A percentile compares a stretch with the other conserved stretches of the same genome.
phyloP scores from a whole-genome alignment of 2,329 filamentous ascomycete species.

The Mycosphaerella sp. region DNA sequence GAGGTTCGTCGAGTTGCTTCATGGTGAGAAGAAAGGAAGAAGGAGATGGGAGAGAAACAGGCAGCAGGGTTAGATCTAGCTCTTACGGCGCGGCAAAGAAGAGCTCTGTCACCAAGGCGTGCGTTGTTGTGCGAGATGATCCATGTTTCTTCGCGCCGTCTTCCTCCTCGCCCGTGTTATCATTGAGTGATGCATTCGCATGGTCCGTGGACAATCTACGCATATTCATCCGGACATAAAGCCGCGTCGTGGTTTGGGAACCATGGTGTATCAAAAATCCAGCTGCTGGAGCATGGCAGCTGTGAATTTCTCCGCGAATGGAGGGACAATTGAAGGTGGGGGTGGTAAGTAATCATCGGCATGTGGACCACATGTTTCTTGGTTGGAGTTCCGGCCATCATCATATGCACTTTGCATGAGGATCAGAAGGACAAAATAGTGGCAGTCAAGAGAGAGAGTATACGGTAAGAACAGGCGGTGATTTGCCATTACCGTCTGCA shows the following conservation, averaged over 20 bases:
- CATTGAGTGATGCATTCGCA: constrained; percentile 4
- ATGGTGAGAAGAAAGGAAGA: constrained; percentile 9
- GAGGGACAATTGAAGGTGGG: neutral
- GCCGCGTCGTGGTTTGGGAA: constrained; percentile 1
- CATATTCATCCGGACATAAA: constrained; percentile 6
- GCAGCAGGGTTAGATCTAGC: neutral
- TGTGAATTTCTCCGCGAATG: constrained; percentile 11
- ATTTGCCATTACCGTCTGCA: no score
- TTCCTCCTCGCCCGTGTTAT: neutral
- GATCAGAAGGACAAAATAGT: no score
- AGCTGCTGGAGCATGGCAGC: constrained; percentile 2
- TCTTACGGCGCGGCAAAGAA: neutral
- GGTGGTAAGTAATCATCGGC: no score
- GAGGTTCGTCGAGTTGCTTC: constrained; percentile 13
- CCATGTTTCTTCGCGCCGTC: neutral
- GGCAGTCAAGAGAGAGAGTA: no score
- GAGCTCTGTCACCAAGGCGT: no score
- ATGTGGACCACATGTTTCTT: no score
- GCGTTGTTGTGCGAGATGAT: no score
- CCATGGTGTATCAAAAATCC: constrained; percentile 1
- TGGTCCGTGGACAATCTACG: neutral
- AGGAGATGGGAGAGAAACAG: constrained; percentile 1
- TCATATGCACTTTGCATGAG: no score
- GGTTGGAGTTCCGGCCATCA: no score
- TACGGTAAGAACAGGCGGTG: no score